Conservation (phyloP, 2,329 filamentous ascomycete genomes). For the Helotiales sp. region DNA sequence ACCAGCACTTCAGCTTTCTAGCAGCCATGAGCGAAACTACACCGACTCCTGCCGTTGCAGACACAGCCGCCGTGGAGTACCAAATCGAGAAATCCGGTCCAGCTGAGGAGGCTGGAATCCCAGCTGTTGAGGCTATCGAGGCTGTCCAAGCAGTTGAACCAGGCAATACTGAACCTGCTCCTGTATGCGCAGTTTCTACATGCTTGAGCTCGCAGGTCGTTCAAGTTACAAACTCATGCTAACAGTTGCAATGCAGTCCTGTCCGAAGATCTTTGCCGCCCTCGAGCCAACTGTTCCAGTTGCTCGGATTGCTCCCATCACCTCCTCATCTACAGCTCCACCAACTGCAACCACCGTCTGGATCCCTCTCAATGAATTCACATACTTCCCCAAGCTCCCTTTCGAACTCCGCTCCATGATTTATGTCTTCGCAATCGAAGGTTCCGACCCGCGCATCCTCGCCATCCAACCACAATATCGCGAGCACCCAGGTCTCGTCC, state of each 20-base stretch:
- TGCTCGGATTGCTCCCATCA: background rate
- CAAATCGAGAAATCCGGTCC: background rate
- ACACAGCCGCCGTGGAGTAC: background rate
- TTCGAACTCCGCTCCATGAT: conserved; percentile 14
- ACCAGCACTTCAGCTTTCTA: background rate
- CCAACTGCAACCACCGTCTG: background rate
- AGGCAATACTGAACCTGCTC: background rate
- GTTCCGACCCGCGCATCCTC: background rate
- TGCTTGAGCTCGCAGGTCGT: background rate
- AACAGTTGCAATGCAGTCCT: background rate
- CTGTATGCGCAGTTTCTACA: background rate
- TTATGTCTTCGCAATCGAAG: conserved; percentile 1
- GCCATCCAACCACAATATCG: conserved; percentile 8
- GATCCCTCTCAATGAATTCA: background rate
- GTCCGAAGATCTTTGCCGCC: background rate
- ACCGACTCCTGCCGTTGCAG: background rate
- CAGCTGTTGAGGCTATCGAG: background rate
- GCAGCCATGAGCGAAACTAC: background rate
- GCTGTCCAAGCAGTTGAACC: background rate
- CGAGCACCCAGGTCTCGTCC: conserved; percentile 1
- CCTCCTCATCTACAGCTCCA: background rate
- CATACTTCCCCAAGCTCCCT: conserved; percentile 7
- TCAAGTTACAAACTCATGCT: background rate
- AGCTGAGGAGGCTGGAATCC: background rate
- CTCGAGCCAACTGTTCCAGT: background rate